Conservation (phyloP, 805 yeast genomes). For the Zygotorulaspora danielsina region DNA sequence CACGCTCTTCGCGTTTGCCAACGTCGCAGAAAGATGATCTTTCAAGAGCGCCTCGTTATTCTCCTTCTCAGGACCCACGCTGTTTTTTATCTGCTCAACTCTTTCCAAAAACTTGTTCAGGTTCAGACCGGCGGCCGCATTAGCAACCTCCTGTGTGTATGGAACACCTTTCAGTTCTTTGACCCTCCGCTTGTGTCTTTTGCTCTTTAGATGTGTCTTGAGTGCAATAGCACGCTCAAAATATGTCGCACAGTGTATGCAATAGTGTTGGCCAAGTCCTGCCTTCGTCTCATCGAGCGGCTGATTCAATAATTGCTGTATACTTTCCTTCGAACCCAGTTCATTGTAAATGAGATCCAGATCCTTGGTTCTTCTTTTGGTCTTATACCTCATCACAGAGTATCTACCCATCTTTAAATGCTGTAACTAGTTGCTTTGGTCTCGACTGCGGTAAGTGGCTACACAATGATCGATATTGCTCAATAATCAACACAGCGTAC, state of each 20-base stretch:
- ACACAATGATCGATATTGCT: no score
- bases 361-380: conserved; percentile 82
- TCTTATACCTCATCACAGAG: conserved; percentile 80
- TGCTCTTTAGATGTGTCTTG: conserved; percentile 66
- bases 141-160: conserved; percentile 81
- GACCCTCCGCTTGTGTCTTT: conserved; percentile 82
- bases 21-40: conserved; percentile 25
- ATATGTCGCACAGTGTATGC: conserved; percentile 91
- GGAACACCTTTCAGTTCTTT: conserved; percentile 73
- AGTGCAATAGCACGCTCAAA: conserved; percentile 74
- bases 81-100: conserved; percentile 56
- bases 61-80: conserved; percentile 45
- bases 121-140: conserved; percentile 84
- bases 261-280: conserved; percentile 92
- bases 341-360: conserved; percentile 80
- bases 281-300: conserved; percentile 85
- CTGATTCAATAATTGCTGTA: conserved; percentile 67
- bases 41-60: conserved; percentile 40
- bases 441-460: no score
- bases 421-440: no score
- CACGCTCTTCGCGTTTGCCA: conserved; percentile 30
- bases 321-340: conserved; percentile 58
- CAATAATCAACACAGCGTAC: no score
- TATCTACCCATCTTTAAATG: conserved; percentile 70
- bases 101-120: conserved; percentile 59